phyloP scores from a whole-genome alignment of 1,284 basidiomycete genomes.

The Schizophyllum amplum region DNA sequence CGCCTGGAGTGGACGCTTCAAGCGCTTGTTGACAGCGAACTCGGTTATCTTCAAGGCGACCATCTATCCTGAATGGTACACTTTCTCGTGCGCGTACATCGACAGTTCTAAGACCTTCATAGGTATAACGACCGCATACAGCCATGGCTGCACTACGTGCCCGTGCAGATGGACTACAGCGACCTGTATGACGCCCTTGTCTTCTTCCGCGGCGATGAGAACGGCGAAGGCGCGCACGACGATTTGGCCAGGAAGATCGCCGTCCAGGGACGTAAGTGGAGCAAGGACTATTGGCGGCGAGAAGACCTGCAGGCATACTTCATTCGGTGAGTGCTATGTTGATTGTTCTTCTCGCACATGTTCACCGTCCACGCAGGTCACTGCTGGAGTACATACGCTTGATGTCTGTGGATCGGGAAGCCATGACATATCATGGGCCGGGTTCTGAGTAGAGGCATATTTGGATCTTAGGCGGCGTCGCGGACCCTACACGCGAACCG shows the following conservation, averaged over 20 bases:
- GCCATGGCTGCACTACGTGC: constrained; percentile 56
- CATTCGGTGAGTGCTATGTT: constrained; percentile 28
- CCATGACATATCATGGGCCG: constrained; percentile 17
- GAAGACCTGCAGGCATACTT: constrained; percentile 58
- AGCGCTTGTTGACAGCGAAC: constrained; percentile 54
- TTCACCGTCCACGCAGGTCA: constrained; percentile 15
- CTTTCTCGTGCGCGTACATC: constrained; percentile 13
- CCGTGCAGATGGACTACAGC: constrained; percentile 43
- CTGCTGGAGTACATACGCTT: constrained; percentile 45
- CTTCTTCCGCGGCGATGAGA: constrained; percentile 45
- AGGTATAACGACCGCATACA: constrained; percentile 34
- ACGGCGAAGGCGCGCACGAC: constrained; percentile 39
- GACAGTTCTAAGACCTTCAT: constrained; percentile 1
- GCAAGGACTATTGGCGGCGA: constrained; percentile 43
- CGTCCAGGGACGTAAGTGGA: constrained; percentile 45
- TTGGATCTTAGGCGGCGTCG: background rate
- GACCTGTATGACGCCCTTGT: constrained; percentile 49
- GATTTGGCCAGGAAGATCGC: constrained; percentile 46
- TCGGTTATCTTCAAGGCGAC: constrained; percentile 58
- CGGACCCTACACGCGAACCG: background rate
- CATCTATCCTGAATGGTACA: constrained; percentile 58
- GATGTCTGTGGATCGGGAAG: constrained; percentile 37
- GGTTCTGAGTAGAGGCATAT: background rate
- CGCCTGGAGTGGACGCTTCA: constrained; percentile 65
- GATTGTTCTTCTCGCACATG: background rate